Conservation (phyloP, 2,329 filamentous ascomycete species). For the Curvularia lunata region DNA sequence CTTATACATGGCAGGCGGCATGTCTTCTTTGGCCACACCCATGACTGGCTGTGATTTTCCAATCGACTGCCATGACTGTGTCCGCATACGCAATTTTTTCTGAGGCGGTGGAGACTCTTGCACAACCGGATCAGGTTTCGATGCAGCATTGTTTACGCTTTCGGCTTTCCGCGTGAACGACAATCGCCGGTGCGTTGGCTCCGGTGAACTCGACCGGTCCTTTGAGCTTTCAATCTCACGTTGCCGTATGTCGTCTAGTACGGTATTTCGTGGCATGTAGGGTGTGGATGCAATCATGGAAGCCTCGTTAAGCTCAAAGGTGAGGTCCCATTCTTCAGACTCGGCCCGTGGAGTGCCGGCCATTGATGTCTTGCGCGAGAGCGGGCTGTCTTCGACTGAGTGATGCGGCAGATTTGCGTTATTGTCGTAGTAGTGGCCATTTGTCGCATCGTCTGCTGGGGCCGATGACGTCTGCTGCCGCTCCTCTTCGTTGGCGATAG, state of each 20-base stretch:
- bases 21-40: slow-evolving; percentile 35
- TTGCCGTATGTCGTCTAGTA: slow-evolving; percentile 53
- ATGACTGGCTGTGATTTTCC: slow-evolving; percentile 37
- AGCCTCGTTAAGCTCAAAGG: slow-evolving; percentile 54
- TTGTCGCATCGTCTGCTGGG: slow-evolving; percentile 26
- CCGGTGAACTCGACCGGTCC: slow-evolving; percentile 42
- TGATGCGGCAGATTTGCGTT: slow-evolving; percentile 48
- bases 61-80: slow-evolving; percentile 40
- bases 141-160: slow-evolving; percentile 6
- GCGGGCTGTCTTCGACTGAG: slow-evolving; percentile 53
- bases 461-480: slow-evolving; percentile 20
- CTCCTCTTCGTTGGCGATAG: slow-evolving; percentile 42
- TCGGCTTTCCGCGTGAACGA: slow-evolving; percentile 20
- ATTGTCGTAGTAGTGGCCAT: slow-evolving; percentile 15
- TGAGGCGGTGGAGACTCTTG: slow-evolving; percentile 17
- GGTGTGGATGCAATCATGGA: slow-evolving; percentile 58
- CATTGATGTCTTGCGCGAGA: slow-evolving; percentile 45
- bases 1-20: slow-evolving; percentile 45
- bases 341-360: slow-evolving; percentile 36
- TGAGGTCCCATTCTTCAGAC: slow-evolving; percentile 43
- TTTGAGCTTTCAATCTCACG: slow-evolving; percentile 51
- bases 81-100: slow-evolving; percentile 29
- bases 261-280: slow-evolving; percentile 49
- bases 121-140: slow-evolving; percentile 12
- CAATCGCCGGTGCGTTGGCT: slow-evolving; percentile 29